Evolutionary conservation across 75 land plant genomes (phyloP).

Genomic region (Sequoiadendron giganteum): DNA sequence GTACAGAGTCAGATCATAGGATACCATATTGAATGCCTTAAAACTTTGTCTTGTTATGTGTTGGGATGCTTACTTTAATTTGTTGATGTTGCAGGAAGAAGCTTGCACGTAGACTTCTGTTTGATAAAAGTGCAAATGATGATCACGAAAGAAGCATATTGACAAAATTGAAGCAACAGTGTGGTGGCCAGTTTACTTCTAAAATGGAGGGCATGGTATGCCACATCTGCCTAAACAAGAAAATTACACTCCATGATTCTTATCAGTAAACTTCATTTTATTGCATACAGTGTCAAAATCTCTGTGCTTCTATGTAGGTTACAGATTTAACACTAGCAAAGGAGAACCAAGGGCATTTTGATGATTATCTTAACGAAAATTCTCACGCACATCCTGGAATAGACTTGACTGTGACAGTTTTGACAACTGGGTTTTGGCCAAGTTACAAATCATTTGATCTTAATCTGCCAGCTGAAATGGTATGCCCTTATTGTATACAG

Average conservation of each 20-base stretch:
- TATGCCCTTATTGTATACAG: slow-evolving; percentile 15
- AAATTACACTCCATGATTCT: background rate
- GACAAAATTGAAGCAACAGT: slow-evolving; percentile 94
- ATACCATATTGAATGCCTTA: background rate
- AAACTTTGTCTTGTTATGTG: background rate
- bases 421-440: slow-evolving; percentile 98
- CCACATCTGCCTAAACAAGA: background rate
- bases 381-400: slow-evolving; percentile 77
- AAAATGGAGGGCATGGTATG: slow-evolving; percentile 99
- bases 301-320: slow-evolving; percentile 44
- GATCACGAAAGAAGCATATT: slow-evolving; percentile 97
- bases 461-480: slow-evolving; percentile 96
- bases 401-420: slow-evolving; percentile 92
- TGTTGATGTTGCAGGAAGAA: slow-evolving; percentile 64
- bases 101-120: slow-evolving; percentile 89
- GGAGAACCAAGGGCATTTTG: slow-evolving; percentile 86
- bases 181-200: slow-evolving; percentile 97
- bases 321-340: slow-evolving; percentile 93
- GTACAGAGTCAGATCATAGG: background rate
- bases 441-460: slow-evolving; percentile 96
- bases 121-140: slow-evolving; percentile 97
- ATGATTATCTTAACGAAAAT: slow-evolving; percentile 75
- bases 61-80: background rate
- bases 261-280: background rate
- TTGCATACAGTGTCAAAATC: background rate